Evolutionary conservation across 1,284 basidiomycete species (phyloP), one percentile per base, ranked within the genome.

Genomic region (Ceratobasidium sp.): DNA sequence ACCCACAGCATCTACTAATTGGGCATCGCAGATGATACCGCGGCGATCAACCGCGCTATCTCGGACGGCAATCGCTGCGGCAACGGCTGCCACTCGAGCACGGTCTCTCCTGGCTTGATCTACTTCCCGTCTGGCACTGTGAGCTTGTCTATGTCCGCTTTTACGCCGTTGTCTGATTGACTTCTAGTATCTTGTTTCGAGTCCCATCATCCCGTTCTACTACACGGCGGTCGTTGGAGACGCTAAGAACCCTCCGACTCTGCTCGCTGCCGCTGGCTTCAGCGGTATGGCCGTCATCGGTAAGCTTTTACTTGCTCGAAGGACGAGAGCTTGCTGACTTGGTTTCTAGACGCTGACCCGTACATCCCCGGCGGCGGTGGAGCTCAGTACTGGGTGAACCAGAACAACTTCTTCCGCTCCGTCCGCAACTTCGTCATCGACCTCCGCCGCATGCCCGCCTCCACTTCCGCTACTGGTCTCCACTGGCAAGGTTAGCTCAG

Each of bases 381-480:
- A 28, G 79, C 77, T 26, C 68, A 80, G 50, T 76, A 65, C 50
- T 76, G 74, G 74, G 74, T 76, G 23, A 76, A 76, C 74, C 74
- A 76, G 50, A 76, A 76, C 74, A 79, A 74, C 62, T 79, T 77
- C 50, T 81, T 78, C 73, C 70, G 81, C 23, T 80, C 80, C 12
- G 77, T 80, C 23, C 79, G 80, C 23, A 81, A 82, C 74, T 78
- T 82, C 69, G 77, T 80, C 71, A 80, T 82, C 67, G 81, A 82
- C 61, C 68, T 80, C 26, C 78, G 80, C 46, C 82, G 82, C 76
- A 88, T 92, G 79, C 88, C 91, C 15, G 83, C 89, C 0, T 81
- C 85, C 10, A 85, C 84, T 3, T 81, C 85, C 0, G 91, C 88
- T 12, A 92, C 90, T 44, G 92, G 90, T 44, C 86, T 93, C 52